phyloP scores from a whole-genome alignment of 2,329 filamentous ascomycete species.

The Clonostachys rhizophaga region DNA sequence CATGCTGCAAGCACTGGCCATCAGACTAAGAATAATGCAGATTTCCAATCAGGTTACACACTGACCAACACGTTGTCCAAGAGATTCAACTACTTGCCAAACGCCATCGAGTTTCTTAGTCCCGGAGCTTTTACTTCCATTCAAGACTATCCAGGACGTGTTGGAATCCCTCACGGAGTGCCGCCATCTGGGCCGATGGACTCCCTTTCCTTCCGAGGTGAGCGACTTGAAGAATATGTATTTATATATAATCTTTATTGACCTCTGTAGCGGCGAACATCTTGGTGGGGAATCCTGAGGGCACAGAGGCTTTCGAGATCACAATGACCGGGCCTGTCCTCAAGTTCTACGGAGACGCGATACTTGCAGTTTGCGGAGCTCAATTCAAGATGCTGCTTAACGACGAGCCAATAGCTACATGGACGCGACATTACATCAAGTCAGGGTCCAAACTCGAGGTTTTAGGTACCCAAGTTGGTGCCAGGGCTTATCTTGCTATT shows the following conservation, averaged over 20 bases:
- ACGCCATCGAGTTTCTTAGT: constrained; percentile 50
- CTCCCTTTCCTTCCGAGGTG: constrained; percentile 44
- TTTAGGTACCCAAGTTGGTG: constrained; percentile 47
- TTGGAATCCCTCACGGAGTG: constrained; percentile 50
- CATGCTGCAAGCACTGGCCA: no score
- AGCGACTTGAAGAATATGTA: no score
- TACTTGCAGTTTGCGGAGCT: constrained; percentile 54
- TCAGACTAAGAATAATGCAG: neutral
- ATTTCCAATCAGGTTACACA: constrained; percentile 43
- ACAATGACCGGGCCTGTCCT: constrained; percentile 56
- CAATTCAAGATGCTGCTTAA: constrained; percentile 46
- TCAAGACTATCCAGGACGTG: constrained; percentile 54
- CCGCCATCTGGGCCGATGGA: constrained; percentile 60
- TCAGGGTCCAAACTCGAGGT: constrained; percentile 42
- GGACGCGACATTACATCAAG: constrained; percentile 42
- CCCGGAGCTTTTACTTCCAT: constrained; percentile 53
- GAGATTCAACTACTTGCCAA: constrained; percentile 40
- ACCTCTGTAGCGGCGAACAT: constrained; percentile 37
- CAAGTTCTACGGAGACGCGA: constrained; percentile 45
- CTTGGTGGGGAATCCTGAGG: constrained; percentile 49
- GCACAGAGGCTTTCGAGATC: constrained; percentile 52
- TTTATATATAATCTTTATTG: no score
- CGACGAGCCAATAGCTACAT: constrained; percentile 42
- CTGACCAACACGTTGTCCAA: constrained; percentile 49
- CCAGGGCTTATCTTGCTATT: constrained; percentile 54